A percentile compares a stretch with the other conserved stretches of the same genome.
phyloP scores from a whole-genome alignment of 1,284 basidiomycete genomes.

The Heterobasidion occidentale region DNA sequence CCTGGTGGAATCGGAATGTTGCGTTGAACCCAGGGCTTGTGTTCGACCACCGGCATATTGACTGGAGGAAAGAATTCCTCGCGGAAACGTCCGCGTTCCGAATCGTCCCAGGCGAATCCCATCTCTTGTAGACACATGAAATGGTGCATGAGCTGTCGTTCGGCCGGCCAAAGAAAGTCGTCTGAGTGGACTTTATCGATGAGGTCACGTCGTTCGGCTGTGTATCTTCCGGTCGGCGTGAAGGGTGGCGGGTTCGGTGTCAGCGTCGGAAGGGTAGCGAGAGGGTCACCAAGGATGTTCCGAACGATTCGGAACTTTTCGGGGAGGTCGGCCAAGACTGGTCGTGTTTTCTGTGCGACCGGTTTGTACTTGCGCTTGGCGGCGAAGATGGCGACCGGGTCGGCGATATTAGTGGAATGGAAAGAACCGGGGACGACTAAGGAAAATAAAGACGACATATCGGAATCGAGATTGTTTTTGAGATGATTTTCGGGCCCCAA shows the following conservation, averaged over 20 bases:
- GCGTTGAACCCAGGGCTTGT: background rate
- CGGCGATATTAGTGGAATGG: background rate
- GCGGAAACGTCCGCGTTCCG: background rate
- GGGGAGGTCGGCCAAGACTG: background rate
- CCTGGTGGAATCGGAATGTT: background rate
- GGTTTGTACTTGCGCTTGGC: background rate
- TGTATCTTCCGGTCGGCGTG: background rate
- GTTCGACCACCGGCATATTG: background rate
- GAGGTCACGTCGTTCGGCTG: background rate
- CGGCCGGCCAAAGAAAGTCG: slow-evolving; percentile 6
- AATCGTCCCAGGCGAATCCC: background rate
- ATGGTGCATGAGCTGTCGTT: background rate
- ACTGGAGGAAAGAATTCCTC: background rate
- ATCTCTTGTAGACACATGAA: background rate
- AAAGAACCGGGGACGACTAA: background rate
- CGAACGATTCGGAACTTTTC: background rate
- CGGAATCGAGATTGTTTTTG: background rate
- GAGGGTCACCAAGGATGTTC: background rate
- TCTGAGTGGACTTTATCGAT: background rate
- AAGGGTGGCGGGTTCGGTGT: background rate
- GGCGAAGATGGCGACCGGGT: background rate
- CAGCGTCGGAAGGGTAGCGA: background rate
- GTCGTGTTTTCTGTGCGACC: background rate
- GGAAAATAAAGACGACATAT: background rate
- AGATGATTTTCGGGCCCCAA: no score